Base-by-base conservation (phyloP, 805 yeast species). In the Pichia membranifaciens region DNA sequence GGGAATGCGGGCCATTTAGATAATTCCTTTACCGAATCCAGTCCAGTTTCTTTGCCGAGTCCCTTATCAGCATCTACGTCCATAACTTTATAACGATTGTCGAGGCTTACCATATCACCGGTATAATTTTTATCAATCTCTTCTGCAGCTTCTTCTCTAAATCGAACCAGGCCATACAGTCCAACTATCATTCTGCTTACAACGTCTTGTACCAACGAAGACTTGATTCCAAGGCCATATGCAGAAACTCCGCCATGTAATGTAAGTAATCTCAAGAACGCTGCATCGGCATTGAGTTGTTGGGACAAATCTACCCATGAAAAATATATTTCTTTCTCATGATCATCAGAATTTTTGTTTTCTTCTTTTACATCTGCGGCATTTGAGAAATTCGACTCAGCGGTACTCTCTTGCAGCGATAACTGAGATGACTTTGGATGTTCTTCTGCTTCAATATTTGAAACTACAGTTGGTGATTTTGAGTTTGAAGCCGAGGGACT, bases 261-360 rank as follows among this genome's bases (percentile, higher is more conserved):
- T 47, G 68, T 52, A 60, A 67, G 48, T 57, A 70, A 44, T 59
- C 69, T 41, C 67, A 74, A 44, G 61, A 62, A 39, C 57, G 63
- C 40, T 59, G 73, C 59, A 67, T 67, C 59, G 53, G 66, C 63
- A 52, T 72, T 74, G 38, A 64, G 23, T 39, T 66, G 70, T 32
- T 67, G 70, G 13, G 68, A 61, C 37, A 67, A 47, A 52, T 66
- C 70, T 42, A 57, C 53, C 70, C 69, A 66, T 33, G 68, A 62
- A 46, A 60, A 65, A 63, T 66, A 66, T 31, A 63, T 55, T 5
- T 58, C 60, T 15, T 48, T 48, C 23, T 33, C 21, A 10, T 35
- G n/a, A 10, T 42, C 25, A 8, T 45, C 39, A 15, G 15, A 38
- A 6, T 17, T 9, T 16, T 7, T n/a, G 1, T 20, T 29, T 8